Conservation (phyloP, 495 filamentous ascomycete species). For the Xylaria intraflava region DNA sequence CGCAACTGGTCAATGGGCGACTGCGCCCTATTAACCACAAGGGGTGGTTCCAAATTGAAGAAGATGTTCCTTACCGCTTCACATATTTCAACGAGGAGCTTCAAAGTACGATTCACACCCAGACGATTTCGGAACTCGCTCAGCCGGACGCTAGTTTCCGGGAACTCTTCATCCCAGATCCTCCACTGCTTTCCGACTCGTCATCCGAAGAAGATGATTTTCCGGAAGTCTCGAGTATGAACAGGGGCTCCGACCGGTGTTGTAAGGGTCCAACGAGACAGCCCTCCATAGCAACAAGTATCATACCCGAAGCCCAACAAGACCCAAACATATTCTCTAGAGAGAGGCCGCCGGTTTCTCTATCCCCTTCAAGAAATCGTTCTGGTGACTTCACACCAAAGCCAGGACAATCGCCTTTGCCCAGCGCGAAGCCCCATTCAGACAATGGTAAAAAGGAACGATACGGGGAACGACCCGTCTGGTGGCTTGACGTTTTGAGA, state of each 20-base stretch:
- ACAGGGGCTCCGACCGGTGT: slow-evolving; percentile 12
- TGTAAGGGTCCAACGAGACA: slow-evolving; percentile 29
- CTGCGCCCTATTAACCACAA: slow-evolving; percentile 66
- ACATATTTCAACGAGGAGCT: slow-evolving; percentile 99
- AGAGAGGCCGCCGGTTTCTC: slow-evolving; percentile 16
- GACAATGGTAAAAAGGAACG: slow-evolving; percentile 45
- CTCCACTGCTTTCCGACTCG: slow-evolving; percentile 48
- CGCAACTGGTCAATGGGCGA: slow-evolving; percentile 81
- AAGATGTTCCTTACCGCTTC: slow-evolving; percentile 88
- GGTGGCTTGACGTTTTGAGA: slow-evolving; percentile 89
- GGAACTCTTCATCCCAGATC: slow-evolving; percentile 68
- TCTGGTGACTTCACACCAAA: slow-evolving; percentile 20
- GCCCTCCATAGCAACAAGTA: slow-evolving; percentile 28
- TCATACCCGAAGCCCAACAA: slow-evolving; percentile 10
- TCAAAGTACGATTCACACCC: slow-evolving; percentile 86
- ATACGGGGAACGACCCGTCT: slow-evolving; percentile 85
- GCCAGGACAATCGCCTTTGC: slow-evolving; percentile 15
- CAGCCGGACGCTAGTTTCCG: slow-evolving; percentile 76
- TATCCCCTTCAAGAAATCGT: slow-evolving; percentile 11
- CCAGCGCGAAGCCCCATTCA: slow-evolving; percentile 15
- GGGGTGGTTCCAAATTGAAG: slow-evolving; percentile 79
- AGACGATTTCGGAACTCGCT: slow-evolving; percentile 85
- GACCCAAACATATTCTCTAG: slow-evolving; percentile 14
- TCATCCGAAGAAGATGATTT: slow-evolving; percentile 57
- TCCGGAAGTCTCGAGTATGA: slow-evolving; percentile 11